phyloP scores from a whole-genome alignment of 257 asterid genomes.

The Solanum infundibuliforme region DNA sequence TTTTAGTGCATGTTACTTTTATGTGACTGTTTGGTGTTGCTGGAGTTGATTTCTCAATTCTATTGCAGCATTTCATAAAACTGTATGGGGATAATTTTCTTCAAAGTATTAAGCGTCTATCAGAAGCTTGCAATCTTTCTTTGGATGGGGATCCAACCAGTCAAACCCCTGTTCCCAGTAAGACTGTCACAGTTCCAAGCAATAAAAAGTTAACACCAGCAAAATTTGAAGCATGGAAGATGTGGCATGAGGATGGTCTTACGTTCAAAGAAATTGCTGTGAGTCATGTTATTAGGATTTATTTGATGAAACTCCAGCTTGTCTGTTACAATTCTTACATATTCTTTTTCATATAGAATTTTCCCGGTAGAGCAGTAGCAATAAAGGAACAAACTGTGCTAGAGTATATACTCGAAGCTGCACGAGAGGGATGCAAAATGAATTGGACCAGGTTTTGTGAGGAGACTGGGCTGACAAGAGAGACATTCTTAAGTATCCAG shows the following conservation, averaged over 20 bases:
- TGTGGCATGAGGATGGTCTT: conserved; percentile 83
- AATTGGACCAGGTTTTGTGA: conserved; percentile 68
- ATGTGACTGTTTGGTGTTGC: neutral
- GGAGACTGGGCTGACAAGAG: conserved; percentile 55
- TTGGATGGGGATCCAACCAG: conserved; percentile 48
- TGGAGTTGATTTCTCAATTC: conserved; percentile 16
- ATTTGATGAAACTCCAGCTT: neutral
- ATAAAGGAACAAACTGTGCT: conserved; percentile 68
- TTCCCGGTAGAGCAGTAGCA: conserved; percentile 75
- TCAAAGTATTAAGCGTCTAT: conserved; percentile 35
- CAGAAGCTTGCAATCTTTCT: conserved; percentile 43
- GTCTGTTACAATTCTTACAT: neutral
- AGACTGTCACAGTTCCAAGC: conserved; percentile 16
- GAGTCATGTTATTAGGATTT: conserved; percentile 20
- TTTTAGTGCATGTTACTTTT: neutral
- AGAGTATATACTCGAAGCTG: conserved; percentile 72
- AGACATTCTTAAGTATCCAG: conserved; percentile 33
- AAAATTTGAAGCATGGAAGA: conserved; percentile 85
- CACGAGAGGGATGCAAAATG: conserved; percentile 52
- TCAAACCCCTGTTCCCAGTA: conserved; percentile 29
- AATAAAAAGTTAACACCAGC: conserved; percentile 44
- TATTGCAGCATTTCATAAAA: conserved; percentile 60
- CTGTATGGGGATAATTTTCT: conserved; percentile 64
- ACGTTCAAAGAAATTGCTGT: conserved; percentile 59
- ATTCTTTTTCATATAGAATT: conserved; percentile 31